phyloP scores from a whole-genome alignment of 257 asterid genomes.

The Cruciata laevipes region DNA sequence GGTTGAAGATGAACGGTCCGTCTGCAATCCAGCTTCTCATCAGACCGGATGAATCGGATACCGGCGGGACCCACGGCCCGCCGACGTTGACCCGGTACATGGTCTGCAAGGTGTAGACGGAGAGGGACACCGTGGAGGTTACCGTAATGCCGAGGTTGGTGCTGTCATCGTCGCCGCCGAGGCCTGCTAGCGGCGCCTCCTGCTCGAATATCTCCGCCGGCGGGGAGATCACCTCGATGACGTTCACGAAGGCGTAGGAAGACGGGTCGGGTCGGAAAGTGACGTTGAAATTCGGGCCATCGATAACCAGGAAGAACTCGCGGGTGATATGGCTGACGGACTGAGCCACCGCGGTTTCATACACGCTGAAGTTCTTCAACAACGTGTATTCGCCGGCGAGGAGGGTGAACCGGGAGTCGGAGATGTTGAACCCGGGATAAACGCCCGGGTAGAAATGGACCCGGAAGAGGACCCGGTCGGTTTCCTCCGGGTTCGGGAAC shows the following conservation, averaged over 20 bases:
- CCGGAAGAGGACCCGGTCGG: conserved; percentile 49
- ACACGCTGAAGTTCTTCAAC: conserved; percentile 66
- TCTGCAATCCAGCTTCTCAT: conserved; percentile 88
- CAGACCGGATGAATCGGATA: conserved; percentile 55
- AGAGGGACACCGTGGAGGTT: conserved; percentile 29
- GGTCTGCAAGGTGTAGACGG: conserved; percentile 38
- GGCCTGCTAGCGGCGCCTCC: conserved; percentile 43
- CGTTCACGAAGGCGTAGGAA: conserved; percentile 72
- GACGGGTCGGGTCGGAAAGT: conserved; percentile 46
- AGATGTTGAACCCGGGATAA: conserved; percentile 55
- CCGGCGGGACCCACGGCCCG: conserved; percentile 50
- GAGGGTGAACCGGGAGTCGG: conserved; percentile 53
- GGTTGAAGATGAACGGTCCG: conserved; percentile 47
- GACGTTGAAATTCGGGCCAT: conserved; percentile 32
- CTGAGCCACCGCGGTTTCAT: conserved; percentile 58
- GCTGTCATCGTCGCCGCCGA: conserved; percentile 21
- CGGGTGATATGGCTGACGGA: conserved; percentile 73
- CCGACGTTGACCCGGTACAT: conserved; percentile 74
- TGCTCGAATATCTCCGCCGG: conserved; percentile 38
- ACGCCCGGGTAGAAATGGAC: conserved; percentile 76
- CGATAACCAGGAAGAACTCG: conserved; percentile 45
- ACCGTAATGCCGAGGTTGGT: conserved; percentile 10
- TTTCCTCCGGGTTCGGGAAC: conserved; percentile 39
- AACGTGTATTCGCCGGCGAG: conserved; percentile 43
- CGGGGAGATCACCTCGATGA: conserved; percentile 54